Evolutionary conservation across 1,139 yeast species (phyloP), one percentile per base, ranked within the genome.

Genomic region (Eremothecium sinecaudum): DNA sequence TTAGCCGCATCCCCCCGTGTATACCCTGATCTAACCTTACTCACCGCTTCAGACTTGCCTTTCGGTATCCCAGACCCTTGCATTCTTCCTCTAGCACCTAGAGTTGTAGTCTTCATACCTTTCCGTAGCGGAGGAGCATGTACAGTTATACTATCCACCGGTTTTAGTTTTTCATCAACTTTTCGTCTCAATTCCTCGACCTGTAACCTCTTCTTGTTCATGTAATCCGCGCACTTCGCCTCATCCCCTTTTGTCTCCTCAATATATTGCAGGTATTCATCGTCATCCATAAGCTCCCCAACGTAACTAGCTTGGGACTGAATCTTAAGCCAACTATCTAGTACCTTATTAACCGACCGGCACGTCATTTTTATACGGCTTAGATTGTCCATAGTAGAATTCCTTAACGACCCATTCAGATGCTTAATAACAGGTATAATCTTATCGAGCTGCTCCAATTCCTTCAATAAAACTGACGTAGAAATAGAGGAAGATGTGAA

Each of bases 281-380:
- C 37, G 20, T 48, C 45, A 17, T 39, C 42, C 58, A 53, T 53
- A 14, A 55, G 30, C 11, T 46, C 40, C 27, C 53, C 41, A 10
- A 52, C 41, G 25, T 53, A 49, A 11, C 55, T 53, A 6, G 59
- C 58, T 31, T 53, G 56, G 6, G 58, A 51, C 33, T 53, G 58
- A 22, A 55, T 53, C 28, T 43, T 40, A 18, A 53, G 48, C 56
- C 58, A 55, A 6, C 51, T 44, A 36, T 55, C 59, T 18, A 55
- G 38, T 22, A 53, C 46, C 14, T 41, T 33, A 34, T 53, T 53
- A 6, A 56, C 51, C 2, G 54, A 46, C 26, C 42, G 38, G 38
- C 59, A 53, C 13, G 53, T 49, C 27, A 45, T 47, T 35, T 50
- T 43, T 17, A 55, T 48, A 23, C 47, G 39, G 10, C 36, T 36